Conservation (phyloP, 129 eudicot species). For the Logfia minima region DNA sequence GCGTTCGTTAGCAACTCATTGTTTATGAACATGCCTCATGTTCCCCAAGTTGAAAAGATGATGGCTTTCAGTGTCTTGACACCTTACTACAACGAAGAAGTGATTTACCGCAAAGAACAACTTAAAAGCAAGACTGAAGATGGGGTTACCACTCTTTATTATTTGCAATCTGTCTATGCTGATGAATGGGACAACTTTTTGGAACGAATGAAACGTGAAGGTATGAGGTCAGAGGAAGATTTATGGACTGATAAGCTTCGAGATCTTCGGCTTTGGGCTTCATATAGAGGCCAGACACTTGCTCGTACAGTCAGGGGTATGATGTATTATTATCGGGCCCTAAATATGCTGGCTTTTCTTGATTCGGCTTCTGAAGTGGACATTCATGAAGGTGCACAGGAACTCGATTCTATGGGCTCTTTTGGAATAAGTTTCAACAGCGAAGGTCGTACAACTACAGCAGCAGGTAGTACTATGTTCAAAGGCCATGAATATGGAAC, state of each 20-base stretch:
- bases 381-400: slow-evolving; percentile 74
- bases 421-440: slow-evolving; percentile 57
- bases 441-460: slow-evolving; percentile 43
- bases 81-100: slow-evolving; percentile 94
- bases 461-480: slow-evolving; percentile 45
- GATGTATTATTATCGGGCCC: slow-evolving; percentile 97
- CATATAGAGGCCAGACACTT: slow-evolving; percentile 93
- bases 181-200: slow-evolving; percentile 89
- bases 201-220: slow-evolving; percentile 85
- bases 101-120: slow-evolving; percentile 74
- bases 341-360: slow-evolving; percentile 87
- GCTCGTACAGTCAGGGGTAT: slow-evolving; percentile 94
- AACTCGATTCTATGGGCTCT: slow-evolving; percentile 55
- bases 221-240: slow-evolving; percentile 55
- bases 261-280: slow-evolving; percentile 94
- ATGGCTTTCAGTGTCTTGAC: slow-evolving; percentile 94
- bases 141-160: slow-evolving; percentile 82
- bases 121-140: slow-evolving; percentile 90
- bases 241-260: slow-evolving; percentile 52
- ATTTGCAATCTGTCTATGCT: slow-evolving; percentile 79
- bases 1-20: slow-evolving; percentile 93
- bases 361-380: slow-evolving; percentile 99
- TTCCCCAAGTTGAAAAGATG: slow-evolving; percentile 98
- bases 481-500: slow-evolving; percentile 83
- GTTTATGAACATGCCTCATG: slow-evolving; percentile 98